These are phyloP conservation scores for Pichia thaimueangensis DNA, from an alignment of 805 yeast genomes.

Conservation along the genomic window DNA sequence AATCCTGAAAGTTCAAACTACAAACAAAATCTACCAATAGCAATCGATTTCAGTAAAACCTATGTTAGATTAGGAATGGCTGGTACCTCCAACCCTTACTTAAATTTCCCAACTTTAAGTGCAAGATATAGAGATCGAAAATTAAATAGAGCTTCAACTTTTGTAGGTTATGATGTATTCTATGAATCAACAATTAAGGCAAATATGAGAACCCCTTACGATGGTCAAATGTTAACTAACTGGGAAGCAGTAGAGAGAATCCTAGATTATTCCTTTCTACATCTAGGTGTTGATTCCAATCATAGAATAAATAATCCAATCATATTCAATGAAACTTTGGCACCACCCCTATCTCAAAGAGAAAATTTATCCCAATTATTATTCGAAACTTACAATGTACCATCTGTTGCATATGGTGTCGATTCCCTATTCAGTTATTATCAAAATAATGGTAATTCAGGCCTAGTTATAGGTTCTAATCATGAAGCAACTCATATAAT, in stretches of 20 bases:
- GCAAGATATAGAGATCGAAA: constrained; percentile 78
- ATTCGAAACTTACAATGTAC: constrained; percentile 76
- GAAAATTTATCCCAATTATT: constrained; percentile 70
- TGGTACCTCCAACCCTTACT: constrained; percentile 40
- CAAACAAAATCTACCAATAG: constrained; percentile 62
- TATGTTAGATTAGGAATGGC: constrained; percentile 55
- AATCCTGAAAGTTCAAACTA: constrained; percentile 33
- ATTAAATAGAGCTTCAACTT: constrained; percentile 50
- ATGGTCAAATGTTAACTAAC: constrained; percentile 78
- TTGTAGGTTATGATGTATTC: constrained; percentile 77
- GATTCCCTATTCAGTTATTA: constrained; percentile 77
- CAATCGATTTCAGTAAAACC: constrained; percentile 77
- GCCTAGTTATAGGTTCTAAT: constrained; percentile 79
- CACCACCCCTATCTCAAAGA: constrained; percentile 65
- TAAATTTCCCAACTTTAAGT: constrained; percentile 60
- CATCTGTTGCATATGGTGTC: constrained; percentile 72
- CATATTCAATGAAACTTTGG: constrained; percentile 72
- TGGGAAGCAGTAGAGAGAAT: constrained; percentile 88
- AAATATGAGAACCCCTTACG: constrained; percentile 74
- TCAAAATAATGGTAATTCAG: constrained; percentile 51
- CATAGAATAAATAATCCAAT: constrained; percentile 70
- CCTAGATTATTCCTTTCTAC: constrained; percentile 77
- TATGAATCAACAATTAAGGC: constrained; percentile 64
- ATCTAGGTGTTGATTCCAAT: constrained; percentile 55
- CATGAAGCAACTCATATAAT: constrained; percentile 76